Evolutionary conservation across 2,329 filamentous ascomycete species (phyloP).

Genomic region (Penicillium fuscoglaucum): DNA sequence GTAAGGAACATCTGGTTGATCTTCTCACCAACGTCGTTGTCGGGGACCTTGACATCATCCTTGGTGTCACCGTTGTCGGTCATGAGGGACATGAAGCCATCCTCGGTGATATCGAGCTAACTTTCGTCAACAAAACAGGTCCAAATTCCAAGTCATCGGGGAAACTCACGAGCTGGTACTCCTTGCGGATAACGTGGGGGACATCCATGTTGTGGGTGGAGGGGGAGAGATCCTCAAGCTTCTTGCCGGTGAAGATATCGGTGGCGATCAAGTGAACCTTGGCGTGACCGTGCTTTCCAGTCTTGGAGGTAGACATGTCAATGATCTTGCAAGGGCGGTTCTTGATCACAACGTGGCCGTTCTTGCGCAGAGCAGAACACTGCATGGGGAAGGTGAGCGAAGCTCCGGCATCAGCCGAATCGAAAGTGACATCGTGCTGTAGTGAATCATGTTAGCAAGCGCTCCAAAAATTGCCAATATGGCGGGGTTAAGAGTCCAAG

Average conservation of each 20-base stretch:
- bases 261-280: constrained; percentile 98
- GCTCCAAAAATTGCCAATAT: constrained; percentile 16
- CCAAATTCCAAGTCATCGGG: not conserved
- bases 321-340: constrained; percentile 99
- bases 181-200: constrained; percentile 84
- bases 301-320: constrained; percentile 99
- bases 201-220: constrained; percentile 90
- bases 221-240: constrained; percentile 97
- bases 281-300: constrained; percentile 99
- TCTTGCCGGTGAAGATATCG: constrained; percentile 99
- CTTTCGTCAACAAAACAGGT: not conserved
- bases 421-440: constrained; percentile 77
- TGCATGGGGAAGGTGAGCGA: constrained; percentile 96
- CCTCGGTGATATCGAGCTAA: constrained; percentile 88
- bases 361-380: constrained; percentile 99
- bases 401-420: constrained; percentile 92
- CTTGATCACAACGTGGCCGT: constrained; percentile 98
- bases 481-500: constrained; percentile 1
- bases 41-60: constrained; percentile 92
- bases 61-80: constrained; percentile 80
- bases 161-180: constrained; percentile 86
- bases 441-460: constrained; percentile 14
- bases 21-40: constrained; percentile 83
- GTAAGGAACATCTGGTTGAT: constrained; percentile 75
- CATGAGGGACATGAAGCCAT: constrained; percentile 94